Evolutionary conservation across 31 red algal species (phyloP).

Genomic region (Asparagopsis taxiformis): DNA sequence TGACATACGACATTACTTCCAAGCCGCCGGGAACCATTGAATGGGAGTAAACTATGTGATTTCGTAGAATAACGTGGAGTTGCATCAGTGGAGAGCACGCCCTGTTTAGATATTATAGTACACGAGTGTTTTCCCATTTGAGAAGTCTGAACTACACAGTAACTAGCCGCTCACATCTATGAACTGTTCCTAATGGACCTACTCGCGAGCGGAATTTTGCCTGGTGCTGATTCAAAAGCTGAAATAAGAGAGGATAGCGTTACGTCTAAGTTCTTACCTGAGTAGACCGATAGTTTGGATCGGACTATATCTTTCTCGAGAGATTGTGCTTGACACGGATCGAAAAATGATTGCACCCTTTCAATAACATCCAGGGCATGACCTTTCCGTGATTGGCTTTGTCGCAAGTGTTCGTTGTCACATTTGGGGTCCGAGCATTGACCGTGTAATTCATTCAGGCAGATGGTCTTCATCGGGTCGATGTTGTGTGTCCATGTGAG

Average conservation of each 20-base stretch:
- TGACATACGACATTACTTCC: conserved; percentile 91
- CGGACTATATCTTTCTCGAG: conserved; percentile 34
- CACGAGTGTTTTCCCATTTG: background rate
- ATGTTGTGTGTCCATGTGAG: conserved; percentile 47
- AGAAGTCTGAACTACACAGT: background rate
- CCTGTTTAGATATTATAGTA: background rate
- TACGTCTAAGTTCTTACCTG: conserved; percentile 23
- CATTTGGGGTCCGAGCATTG: conserved; percentile 44
- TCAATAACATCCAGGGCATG: conserved; percentile 49
- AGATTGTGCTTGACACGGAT: background rate
- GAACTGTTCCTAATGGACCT: background rate
- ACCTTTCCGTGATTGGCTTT: conserved; percentile 4
- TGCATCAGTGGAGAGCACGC: background rate
- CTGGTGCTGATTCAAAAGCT: background rate
- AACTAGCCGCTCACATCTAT: background rate
- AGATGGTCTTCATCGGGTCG: conserved; percentile 41
- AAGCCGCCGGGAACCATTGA: conserved; percentile 99
- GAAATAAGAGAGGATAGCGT: background rate
- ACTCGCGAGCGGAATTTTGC: background rate
- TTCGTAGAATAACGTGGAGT: background rate
- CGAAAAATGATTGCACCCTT: conserved; percentile 21
- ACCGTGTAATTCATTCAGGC: conserved; percentile 32
- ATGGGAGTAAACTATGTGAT: conserved; percentile 69
- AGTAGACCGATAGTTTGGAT: conserved; percentile 42
- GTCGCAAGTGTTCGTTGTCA: conserved; percentile 34